phyloP scores from a whole-genome alignment of 306 rosid species.

The Cucurbita argyrosperma region DNA sequence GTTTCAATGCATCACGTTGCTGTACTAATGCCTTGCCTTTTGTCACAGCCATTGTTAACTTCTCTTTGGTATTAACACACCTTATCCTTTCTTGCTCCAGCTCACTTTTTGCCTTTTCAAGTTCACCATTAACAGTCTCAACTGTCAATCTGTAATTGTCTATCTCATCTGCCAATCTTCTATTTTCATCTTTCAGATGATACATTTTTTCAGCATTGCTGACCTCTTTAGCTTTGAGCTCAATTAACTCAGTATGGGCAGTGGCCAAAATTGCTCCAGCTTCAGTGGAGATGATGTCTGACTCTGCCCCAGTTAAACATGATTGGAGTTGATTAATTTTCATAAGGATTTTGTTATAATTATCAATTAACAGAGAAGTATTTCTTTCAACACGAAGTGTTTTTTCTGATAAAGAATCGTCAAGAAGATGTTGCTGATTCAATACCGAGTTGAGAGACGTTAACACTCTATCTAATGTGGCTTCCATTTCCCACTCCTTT shows the following conservation, averaged over 20 bases:
- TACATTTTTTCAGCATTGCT: constrained; percentile 33
- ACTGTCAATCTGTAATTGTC: constrained; percentile 33
- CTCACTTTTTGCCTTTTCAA: constrained; percentile 42
- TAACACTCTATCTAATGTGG: constrained; percentile 32
- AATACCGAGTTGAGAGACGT: constrained; percentile 38
- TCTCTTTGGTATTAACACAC: constrained; percentile 62
- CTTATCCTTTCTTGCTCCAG: constrained; percentile 75
- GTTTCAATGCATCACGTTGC: constrained; percentile 70
- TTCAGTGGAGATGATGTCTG: constrained; percentile 27
- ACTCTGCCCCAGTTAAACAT: constrained; percentile 32
- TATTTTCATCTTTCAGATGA: constrained; percentile 50
- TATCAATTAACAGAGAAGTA: constrained; percentile 33
- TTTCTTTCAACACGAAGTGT: constrained; percentile 38
- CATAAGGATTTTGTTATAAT: constrained; percentile 38
- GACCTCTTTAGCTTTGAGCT: constrained; percentile 48
- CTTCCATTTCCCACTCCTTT: constrained; percentile 28
- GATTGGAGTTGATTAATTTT: constrained; percentile 52
- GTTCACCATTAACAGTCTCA: constrained; percentile 37
- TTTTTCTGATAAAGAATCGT: constrained; percentile 40
- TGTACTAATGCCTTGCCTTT: constrained; percentile 96
- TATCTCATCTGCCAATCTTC: constrained; percentile 46
- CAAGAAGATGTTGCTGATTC: constrained; percentile 33
- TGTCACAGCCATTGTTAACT: constrained; percentile 85
- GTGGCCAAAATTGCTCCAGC: constrained; percentile 28
- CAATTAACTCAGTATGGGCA: constrained; percentile 44